Evolutionary conservation across 768 basidiomycete genomes (phyloP).

Genomic region (Macrolepiota fuliginosa): DNA sequence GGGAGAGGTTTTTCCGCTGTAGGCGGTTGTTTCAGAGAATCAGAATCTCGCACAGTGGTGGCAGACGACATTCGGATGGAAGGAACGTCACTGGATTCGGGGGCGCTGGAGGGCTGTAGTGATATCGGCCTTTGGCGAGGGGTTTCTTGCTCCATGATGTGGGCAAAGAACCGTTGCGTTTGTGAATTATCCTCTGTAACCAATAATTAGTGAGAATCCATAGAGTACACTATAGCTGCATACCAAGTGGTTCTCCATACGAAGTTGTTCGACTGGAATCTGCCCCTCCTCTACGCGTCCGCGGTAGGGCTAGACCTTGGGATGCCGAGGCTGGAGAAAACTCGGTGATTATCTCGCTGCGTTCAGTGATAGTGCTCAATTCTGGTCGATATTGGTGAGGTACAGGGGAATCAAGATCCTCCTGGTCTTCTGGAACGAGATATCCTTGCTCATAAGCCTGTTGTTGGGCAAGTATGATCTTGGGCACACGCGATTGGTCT

Average conservation of each 20-base stretch:
- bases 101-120: neutral
- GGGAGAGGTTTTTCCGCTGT: conserved; percentile 15
- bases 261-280: conserved; percentile 49
- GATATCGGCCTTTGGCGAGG: conserved; percentile 1
- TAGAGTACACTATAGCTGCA: conserved; percentile 17
- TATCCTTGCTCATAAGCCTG: conserved; percentile 35
- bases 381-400: conserved; percentile 27
- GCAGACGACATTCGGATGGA: conserved; percentile 33
- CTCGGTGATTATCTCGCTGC: conserved; percentile 62
- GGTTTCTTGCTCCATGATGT: conserved; percentile 4
- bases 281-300: conserved; percentile 6
- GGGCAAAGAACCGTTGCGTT: conserved; percentile 5
- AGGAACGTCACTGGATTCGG: conserved; percentile 18
- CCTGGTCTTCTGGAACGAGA: conserved; percentile 21
- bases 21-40: conserved; percentile 10
- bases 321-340: conserved; percentile 48
- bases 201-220: neutral
- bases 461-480: conserved; percentile 62
- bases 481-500: conserved; percentile 49
- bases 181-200: conserved; percentile 9
- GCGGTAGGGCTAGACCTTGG: conserved; percentile 18
- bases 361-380: conserved; percentile 67
- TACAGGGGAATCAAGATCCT: conserved; percentile 17
- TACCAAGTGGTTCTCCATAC: conserved; percentile 64
- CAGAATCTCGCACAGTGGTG: neutral